Base-by-base conservation (phyloP, 2,329 filamentous ascomycete genomes). In the Aspergillus awamori region DNA sequence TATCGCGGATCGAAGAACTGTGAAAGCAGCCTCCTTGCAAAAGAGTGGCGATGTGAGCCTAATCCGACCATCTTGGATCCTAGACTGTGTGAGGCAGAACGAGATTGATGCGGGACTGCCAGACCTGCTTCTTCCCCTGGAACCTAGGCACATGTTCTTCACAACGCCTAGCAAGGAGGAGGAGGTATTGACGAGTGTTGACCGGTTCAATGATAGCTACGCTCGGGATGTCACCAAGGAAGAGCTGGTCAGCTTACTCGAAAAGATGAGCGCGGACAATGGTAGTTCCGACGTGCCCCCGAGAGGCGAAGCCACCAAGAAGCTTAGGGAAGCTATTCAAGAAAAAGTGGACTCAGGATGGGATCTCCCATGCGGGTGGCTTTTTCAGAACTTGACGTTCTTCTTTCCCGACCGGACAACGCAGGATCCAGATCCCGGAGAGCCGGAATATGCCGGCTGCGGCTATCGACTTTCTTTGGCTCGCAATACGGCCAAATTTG, bases 181-280 rank as follows among this genome's bases (percentile, higher is more conserved):
- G 6, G 79, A 81, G 7, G 85, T 89, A 8, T 81, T 84, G 39
- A 77, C 79, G 3, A 91, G 89, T 65, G 83, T 89, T 2, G 95
- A 99, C 73, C 79, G 83, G 57, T 95, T 87, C 68, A 90, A 90
- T 0, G 95, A 99, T 73, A 93, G 92, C 70, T 98, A 91, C 75
- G 84, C 87, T 0, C 83, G 93, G 4, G 87, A 96, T 68, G 79
- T 89, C 8, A 82, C 81, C 0, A 68, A 84, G 0, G 83, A 86
- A 1, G 90, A 94, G 69, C 81, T 97, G 52, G 80, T 75, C 58
- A 75, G 65, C 54, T 26, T 56, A 33, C 26, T 84, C 13, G 69
- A 77, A 0, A 68, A 71, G n/a, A 81, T 83, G 76, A 69, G 69
- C 17, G 56, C 66, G 20, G 24, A 61, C 24, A 56, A 70, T 10